These are phyloP conservation scores for Biscogniauxia sp. DNA, from an alignment of 2,329 filamentous ascomycete genomes.

Conservation along the genomic window DNA sequence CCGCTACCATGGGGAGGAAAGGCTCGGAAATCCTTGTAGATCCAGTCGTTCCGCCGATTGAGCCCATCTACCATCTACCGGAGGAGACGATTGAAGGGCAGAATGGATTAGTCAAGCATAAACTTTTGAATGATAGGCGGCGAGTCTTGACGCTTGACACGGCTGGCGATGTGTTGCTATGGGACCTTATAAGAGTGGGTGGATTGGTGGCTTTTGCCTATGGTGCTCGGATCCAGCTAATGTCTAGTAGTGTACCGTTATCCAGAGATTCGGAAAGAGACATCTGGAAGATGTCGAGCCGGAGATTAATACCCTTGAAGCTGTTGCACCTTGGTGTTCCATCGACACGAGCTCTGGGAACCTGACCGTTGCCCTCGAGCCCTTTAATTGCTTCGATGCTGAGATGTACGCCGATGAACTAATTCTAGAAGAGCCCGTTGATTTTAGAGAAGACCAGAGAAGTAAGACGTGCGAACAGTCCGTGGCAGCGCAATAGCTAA, in stretches of 20 bases:
- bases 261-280: slow-evolving; percentile 89
- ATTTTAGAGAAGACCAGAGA: slow-evolving; percentile 90
- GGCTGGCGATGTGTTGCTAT: slow-evolving; percentile 88
- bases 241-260: slow-evolving; percentile 67
- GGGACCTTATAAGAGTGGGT: slow-evolving; percentile 83
- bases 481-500: slow-evolving; percentile 12
- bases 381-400: slow-evolving; percentile 95
- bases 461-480: slow-evolving; percentile 54
- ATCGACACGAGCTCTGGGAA: slow-evolving; percentile 92
- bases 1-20: slow-evolving; percentile 49
- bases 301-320: slow-evolving; percentile 82
- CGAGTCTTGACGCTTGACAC: slow-evolving; percentile 90
- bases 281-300: slow-evolving; percentile 90
- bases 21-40: slow-evolving; percentile 55
- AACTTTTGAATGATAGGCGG: slow-evolving; percentile 84
- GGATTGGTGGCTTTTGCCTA: not conserved
- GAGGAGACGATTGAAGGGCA: slow-evolving; percentile 90
- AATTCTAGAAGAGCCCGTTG: slow-evolving; percentile 66
- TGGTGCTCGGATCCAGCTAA: slow-evolving; percentile 14
- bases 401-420: slow-evolving; percentile 96
- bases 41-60: slow-evolving; percentile 45
- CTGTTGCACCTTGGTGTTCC: slow-evolving; percentile 92
- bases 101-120: slow-evolving; percentile 91
- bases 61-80: slow-evolving; percentile 66
- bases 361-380: slow-evolving; percentile 85